Evolutionary conservation across 179 eudicot genomes (phyloP).

Genomic region (Nepenthes alata): DNA sequence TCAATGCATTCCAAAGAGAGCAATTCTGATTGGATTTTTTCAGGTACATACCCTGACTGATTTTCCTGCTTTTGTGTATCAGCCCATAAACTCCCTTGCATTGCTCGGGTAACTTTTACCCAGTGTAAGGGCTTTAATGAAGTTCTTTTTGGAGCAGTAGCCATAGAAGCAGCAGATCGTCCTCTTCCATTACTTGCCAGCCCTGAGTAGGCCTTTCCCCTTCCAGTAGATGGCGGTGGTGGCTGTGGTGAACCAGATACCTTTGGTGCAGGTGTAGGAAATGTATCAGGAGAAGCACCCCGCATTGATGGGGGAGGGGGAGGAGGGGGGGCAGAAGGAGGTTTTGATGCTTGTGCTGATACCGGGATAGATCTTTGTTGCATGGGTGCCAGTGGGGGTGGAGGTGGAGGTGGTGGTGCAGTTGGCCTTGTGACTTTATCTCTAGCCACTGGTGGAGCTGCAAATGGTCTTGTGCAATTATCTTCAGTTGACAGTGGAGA

Average conservation of each 20-base stretch:
- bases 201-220: constrained; percentile 38
- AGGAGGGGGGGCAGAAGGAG: constrained; percentile 11
- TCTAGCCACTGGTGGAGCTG: constrained; percentile 25
- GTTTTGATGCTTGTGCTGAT: constrained; percentile 20
- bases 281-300: constrained; percentile 23
- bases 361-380: constrained; percentile 25
- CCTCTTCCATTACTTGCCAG: constrained; percentile 26
- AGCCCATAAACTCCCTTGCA: constrained; percentile 44
- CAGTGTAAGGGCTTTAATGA: constrained; percentile 36
- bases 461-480: constrained; percentile 8
- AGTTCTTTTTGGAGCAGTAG: constrained; percentile 23
- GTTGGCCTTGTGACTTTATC: constrained; percentile 11
- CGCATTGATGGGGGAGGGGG: constrained; percentile 14
- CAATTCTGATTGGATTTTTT: neutral
- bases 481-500: neutral
- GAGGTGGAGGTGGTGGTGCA: constrained; percentile 30
- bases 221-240: constrained; percentile 37
- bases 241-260: constrained; percentile 39
- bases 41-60: constrained; percentile 26
- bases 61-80: constrained; percentile 31
- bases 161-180: constrained; percentile 28
- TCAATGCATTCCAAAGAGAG: neutral
- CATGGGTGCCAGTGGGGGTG: constrained; percentile 26
- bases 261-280: constrained; percentile 45
- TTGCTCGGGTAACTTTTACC: constrained; percentile 41